Percentiles rank a stretch among this genome's conserved stretches.
Evolutionary conservation across 495 filamentous ascomycete species (phyloP).

Genomic region (Cercophora newfieldiana): DNA sequence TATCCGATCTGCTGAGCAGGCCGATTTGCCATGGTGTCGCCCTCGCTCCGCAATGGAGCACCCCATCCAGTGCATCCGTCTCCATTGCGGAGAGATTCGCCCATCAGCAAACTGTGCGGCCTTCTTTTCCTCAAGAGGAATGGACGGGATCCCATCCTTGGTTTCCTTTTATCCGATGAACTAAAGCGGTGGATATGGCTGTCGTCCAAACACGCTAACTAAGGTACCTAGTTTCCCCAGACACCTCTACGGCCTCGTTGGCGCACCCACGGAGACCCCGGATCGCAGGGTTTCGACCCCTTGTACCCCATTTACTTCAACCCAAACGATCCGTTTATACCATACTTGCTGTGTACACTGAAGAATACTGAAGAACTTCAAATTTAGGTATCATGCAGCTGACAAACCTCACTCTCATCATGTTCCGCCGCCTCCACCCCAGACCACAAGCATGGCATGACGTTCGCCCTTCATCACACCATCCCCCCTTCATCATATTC

Average conservation of each 20-base stretch:
- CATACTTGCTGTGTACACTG: no score
- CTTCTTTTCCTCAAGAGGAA: neutral
- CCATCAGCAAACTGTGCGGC: neutral
- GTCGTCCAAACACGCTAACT: neutral
- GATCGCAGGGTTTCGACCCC: neutral
- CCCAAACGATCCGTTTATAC: no score
- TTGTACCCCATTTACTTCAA: neutral
- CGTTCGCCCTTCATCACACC: no score
- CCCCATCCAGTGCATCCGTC: neutral
- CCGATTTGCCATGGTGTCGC: neutral
- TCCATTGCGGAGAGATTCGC: neutral
- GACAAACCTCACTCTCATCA: no score
- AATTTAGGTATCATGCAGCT: no score
- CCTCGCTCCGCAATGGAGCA: neutral
- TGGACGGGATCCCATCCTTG: neutral
- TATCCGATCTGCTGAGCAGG: no score
- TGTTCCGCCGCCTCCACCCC: neutral
- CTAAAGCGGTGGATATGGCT: neutral
- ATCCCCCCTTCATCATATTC: neutral
- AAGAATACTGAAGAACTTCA: no score
- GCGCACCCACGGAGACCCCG: neutral
- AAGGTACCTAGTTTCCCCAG: no score
- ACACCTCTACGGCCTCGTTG: no score
- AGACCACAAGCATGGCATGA: neutral
- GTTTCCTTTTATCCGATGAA: constrained; percentile 12